Percentiles rank a stretch among this genome's conserved stretches.
phyloP scores from a whole-genome alignment of 768 basidiomycete species.

The Russula ochroleuca region DNA sequence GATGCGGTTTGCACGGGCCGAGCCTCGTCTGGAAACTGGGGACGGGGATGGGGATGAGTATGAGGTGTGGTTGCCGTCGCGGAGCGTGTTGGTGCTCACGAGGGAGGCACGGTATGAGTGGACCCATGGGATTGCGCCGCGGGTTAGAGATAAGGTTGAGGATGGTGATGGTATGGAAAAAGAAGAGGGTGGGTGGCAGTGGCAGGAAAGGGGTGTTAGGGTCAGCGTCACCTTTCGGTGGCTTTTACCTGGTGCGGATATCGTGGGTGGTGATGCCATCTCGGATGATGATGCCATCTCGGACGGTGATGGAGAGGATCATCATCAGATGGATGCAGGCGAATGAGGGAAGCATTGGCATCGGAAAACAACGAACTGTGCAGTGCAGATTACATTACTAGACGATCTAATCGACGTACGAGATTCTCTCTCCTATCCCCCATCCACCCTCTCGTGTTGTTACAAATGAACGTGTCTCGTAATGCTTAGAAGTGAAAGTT shows the following conservation, averaged over 20 bases:
- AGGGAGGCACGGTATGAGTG: constrained; percentile 81
- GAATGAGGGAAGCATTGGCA: not conserved
- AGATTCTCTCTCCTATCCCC: not conserved
- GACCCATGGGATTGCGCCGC: constrained; percentile 80
- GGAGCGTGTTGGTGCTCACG: constrained; percentile 73
- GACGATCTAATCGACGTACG: constrained; percentile 25
- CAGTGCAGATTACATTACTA: constrained; percentile 4
- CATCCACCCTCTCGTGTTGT: constrained; percentile 25
- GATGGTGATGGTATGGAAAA: constrained; percentile 24
- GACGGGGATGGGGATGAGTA: constrained; percentile 24
- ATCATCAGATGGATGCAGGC: not conserved
- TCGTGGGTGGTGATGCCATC: constrained; percentile 42
- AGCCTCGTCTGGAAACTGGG: constrained; percentile 9
- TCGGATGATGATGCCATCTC: not conserved
- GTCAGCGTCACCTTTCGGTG: constrained; percentile 86
- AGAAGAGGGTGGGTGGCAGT: constrained; percentile 26
- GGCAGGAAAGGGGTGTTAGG: constrained; percentile 52
- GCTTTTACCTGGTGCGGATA: constrained; percentile 78
- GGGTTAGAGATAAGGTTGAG: constrained; percentile 57
- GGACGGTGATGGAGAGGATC: not conserved
- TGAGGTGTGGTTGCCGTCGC: constrained; percentile 68
- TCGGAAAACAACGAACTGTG: not conserved
- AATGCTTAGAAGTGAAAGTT: no score
- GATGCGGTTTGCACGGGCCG: constrained; percentile 57
- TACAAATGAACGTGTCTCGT: no score